Evolutionary conservation across 2,329 filamentous ascomycete species (phyloP), one percentile per base, ranked within the genome.

Genomic region (Huntiella omanensis): DNA sequence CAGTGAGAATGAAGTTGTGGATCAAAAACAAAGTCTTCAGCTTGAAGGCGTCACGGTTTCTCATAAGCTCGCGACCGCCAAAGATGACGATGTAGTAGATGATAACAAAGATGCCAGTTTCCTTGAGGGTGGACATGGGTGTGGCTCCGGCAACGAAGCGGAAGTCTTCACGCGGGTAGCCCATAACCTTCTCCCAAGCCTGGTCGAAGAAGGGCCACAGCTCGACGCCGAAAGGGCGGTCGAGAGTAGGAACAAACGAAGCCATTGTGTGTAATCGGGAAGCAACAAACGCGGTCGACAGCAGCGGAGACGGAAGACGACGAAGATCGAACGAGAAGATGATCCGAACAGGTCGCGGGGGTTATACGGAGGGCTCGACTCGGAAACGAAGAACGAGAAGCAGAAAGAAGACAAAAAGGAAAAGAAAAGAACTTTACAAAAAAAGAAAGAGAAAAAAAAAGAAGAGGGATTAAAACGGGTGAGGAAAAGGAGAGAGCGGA

Each of bases 131-230:
- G 47, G 87, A 94, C 73, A 96, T 80, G 51, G 85, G 83, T 28
- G 87, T 95, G 62, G 77, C 68, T 57, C 84, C 84, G 38, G 78
- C 72, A 50, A 77, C 70, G 64, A 96, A 96, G 53, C 73, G 67
- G 68, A 96, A 96, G 52, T 95, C 78, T 54, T 84, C 77, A 51
- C 83, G 79, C 53, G 83, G 78, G 64, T 88, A 93, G 57, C 88
- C 88, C 49, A 73, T 72, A 53, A 85, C 68, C 49, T 70, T 62
- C 60, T 81, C 80, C 65, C 81, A 96, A 55, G 71, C 78, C 68
- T 86, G 84, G 67, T 80, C 82, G 73, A 96, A 96, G 64, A 92
- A 77, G 56, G 88, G 85, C 91, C 91, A 96, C 63, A 95, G 67
- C 53, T 83, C 71, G 55, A 96, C 68, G 62, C 88, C 91, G 58